These are phyloP conservation scores for Ilex aquifolium DNA, from an alignment of 257 asterid genomes.

Conservation along the genomic window DNA sequence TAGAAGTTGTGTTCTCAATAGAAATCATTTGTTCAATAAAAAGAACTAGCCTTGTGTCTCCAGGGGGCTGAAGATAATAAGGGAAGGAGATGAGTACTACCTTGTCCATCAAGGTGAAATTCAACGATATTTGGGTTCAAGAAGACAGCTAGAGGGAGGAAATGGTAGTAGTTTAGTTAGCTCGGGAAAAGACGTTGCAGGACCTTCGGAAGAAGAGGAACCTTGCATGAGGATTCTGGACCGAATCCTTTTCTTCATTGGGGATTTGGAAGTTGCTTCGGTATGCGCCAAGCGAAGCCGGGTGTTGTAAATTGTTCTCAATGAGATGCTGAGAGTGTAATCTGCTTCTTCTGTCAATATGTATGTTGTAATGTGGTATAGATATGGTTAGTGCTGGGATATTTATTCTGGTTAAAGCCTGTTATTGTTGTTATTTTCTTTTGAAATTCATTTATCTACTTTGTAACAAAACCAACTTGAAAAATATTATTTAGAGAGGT, in stretches of 20 bases:
- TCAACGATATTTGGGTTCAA: constrained; percentile 60
- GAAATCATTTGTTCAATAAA: no score
- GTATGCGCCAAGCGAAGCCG: constrained; percentile 48
- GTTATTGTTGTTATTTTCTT: no score
- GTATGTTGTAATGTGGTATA: no score
- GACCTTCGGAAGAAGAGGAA: constrained; percentile 18
- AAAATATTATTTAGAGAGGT: no score
- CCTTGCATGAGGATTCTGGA: constrained; percentile 49
- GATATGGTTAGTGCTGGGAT: no score
- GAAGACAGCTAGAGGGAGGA: constrained; percentile 22
- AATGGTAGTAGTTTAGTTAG: constrained; percentile 5
- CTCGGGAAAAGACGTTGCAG: not conserved
- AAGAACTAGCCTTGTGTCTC: not conserved
- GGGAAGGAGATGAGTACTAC: constrained; percentile 74
- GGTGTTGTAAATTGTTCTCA: constrained; percentile 19
- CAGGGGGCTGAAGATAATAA: constrained; percentile 80
- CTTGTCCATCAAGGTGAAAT: constrained; percentile 73
- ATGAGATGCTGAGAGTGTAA: not conserved
- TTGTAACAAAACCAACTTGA: no score
- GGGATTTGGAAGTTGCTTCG: constrained; percentile 75
- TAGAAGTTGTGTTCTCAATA: no score
- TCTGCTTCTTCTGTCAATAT: no score
- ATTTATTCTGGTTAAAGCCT: no score
- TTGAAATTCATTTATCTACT: no score
- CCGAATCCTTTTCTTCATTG: constrained; percentile 70